Evolutionary conservation across 2,329 filamentous ascomycete genomes (phyloP).

Genomic region (Fusarium pseudonygamai): DNA sequence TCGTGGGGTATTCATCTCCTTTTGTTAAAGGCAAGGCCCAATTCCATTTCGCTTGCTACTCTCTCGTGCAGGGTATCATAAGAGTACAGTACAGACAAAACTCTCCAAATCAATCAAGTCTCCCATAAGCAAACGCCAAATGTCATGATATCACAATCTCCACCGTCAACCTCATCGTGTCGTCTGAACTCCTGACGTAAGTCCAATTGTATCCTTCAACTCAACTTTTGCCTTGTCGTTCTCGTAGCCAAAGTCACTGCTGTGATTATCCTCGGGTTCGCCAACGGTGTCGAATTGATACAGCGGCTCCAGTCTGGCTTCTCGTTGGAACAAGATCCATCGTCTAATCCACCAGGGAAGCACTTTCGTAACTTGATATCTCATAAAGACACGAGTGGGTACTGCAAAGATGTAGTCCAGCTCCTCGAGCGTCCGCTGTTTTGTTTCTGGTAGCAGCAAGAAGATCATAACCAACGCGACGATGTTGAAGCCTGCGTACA

Average conservation of each 20-base stretch:
- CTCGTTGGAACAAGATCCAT: slow-evolving; percentile 62
- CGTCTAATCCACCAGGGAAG: slow-evolving; percentile 70
- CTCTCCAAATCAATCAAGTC: slow-evolving; percentile 18
- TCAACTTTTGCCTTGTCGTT: slow-evolving; percentile 53
- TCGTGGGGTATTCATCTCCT: slow-evolving; percentile 10
- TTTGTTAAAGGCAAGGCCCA: slow-evolving; percentile 18
- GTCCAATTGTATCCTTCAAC: slow-evolving; percentile 50
- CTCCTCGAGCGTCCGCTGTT: slow-evolving; percentile 63
- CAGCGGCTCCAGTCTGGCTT: slow-evolving; percentile 53
- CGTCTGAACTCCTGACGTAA: slow-evolving; percentile 38
- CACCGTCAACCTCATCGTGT: slow-evolving; percentile 8
- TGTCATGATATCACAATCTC: slow-evolving; percentile 6
- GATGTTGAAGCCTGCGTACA: slow-evolving; percentile 66
- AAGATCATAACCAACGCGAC: slow-evolving; percentile 66
- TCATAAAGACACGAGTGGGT: slow-evolving; percentile 64
- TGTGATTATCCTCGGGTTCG: slow-evolving; percentile 46
- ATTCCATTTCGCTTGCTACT: slow-evolving; percentile 33
- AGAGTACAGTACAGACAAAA: slow-evolving; percentile 21
- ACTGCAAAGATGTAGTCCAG: slow-evolving; percentile 71
- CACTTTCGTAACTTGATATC: slow-evolving; percentile 65
- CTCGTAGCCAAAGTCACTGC: slow-evolving; percentile 46
- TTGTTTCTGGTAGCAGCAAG: slow-evolving; percentile 67
- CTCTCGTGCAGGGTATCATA: slow-evolving; percentile 42
- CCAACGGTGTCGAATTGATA: slow-evolving; percentile 52
- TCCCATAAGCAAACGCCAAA: slow-evolving; percentile 25